Base-by-base conservation (phyloP, 805 yeast species). In the Yarrowia phangngaensis region DNA sequence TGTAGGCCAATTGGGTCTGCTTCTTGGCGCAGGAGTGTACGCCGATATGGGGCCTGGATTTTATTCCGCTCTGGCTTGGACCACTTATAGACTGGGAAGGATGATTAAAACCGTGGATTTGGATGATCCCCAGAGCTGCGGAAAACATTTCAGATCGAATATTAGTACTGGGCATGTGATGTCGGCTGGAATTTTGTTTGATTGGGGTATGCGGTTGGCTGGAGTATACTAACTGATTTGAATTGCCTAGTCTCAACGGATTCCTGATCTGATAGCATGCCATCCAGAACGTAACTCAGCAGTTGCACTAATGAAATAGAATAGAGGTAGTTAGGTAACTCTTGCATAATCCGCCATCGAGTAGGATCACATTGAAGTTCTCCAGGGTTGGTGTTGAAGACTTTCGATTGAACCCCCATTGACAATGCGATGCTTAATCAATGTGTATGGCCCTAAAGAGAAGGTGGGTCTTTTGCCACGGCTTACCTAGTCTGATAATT, bases 31-130 rank as follows among this genome's bases (percentile, higher is more conserved):
- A 20, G 97, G 97, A 1, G 58, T 75, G 16, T 67, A 80, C 61
- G 80, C 82, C 40, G 84, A 90, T 13, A 74, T 82, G 81, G 95
- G 96, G 1, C 95, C 95, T 0, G 89, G 90, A 0, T 92, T 84
- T 64, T 72, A 77, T 56, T 60, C 60, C 0, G 83, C 85, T 7
- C 76, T 82, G 20, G 74, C 77, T 1, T 66, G 76, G 56, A 92
- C 90, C 30, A 79, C 84, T 34, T 78, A 73, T 53, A 74, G 95
- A 55, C 64, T 92, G 27, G 72, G 76, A 56, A 66, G 66, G 27
- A 84, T 84, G 84, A 82, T 89, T 57, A 70, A 67, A 50, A 71
- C 68, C 13, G 97, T 89, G 6, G 78, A 92, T 61, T 70, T 92
- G 51, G 85, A 92, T 61, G 69, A 78, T 57, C 95, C 95, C 11